These are phyloP conservation scores for Saitozyma podzolica DNA, from an alignment of 768 basidiomycete genomes.

Conservation along the genomic window DNA sequence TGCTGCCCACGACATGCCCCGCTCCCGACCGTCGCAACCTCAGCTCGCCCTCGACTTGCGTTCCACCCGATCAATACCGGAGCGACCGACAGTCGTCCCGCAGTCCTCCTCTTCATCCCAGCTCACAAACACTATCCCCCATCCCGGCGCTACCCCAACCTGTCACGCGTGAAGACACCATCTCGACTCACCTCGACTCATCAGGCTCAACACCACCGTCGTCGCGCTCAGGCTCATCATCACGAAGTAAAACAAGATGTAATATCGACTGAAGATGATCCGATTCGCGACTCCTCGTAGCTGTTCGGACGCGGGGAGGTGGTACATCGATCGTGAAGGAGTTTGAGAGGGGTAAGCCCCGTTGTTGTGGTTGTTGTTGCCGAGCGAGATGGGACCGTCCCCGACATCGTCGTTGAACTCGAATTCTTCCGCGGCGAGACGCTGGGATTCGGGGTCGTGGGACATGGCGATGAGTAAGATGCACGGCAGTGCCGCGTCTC, in stretches of 20 bases:
- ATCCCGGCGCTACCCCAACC: background rate
- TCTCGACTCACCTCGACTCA: conserved; percentile 36
- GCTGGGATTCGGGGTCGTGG: no score
- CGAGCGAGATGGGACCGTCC: conserved; percentile 2
- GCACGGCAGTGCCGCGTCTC: no score
- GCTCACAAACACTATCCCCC: background rate
- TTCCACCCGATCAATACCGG: background rate
- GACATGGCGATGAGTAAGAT: no score
- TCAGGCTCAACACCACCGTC: conserved; percentile 48
- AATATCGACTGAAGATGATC: conserved; percentile 52
- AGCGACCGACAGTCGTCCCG: background rate
- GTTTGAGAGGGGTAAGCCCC: background rate
- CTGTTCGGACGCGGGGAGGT: conserved; percentile 44
- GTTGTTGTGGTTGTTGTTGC: background rate
- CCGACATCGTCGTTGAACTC: conserved; percentile 6
- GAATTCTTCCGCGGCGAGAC: background rate
- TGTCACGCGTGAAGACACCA: background rate
- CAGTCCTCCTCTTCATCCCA: background rate
- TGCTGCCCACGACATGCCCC: no score
- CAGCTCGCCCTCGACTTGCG: no score
- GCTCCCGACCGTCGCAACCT: no score
- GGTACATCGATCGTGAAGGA: conserved; percentile 38
- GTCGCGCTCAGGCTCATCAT: conserved; percentile 52
- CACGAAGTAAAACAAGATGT: conserved; percentile 49
- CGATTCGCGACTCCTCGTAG: conserved; percentile 49